Evolutionary conservation across 805 yeast species (phyloP).

Genomic region (Metschnikowia peoriensis): DNA sequence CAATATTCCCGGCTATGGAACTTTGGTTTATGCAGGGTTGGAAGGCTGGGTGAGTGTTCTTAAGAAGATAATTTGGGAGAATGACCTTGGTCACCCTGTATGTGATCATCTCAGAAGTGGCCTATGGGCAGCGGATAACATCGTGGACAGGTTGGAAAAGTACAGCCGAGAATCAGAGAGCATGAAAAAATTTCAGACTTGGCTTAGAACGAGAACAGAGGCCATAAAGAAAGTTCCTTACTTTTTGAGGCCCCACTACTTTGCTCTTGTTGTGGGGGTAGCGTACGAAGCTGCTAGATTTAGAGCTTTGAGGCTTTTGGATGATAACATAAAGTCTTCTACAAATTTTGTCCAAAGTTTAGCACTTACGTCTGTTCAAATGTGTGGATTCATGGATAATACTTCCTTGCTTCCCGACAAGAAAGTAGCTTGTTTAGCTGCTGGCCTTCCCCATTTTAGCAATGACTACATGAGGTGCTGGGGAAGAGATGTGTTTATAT

Average conservation of each 20-base stretch:
- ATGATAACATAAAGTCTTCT: slow-evolving; percentile 52
- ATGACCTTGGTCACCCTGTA: slow-evolving; percentile 81
- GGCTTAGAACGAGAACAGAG: slow-evolving; percentile 67
- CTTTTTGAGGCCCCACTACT: slow-evolving; percentile 81
- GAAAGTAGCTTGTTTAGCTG: slow-evolving; percentile 77
- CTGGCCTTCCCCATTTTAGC: slow-evolving; percentile 94
- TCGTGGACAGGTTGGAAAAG: slow-evolving; percentile 58
- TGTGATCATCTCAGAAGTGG: slow-evolving; percentile 81
- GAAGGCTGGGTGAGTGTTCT: slow-evolving; percentile 87
- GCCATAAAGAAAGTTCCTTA: slow-evolving; percentile 68
- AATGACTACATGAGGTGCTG: slow-evolving; percentile 93
- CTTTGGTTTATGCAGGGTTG: slow-evolving; percentile 80
- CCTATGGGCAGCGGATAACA: slow-evolving; percentile 83
- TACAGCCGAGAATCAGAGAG: slow-evolving; percentile 47
- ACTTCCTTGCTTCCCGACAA: slow-evolving; percentile 72
- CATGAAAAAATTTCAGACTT: slow-evolving; percentile 55
- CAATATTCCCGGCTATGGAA: slow-evolving; percentile 69
- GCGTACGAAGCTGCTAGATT: slow-evolving; percentile 80
- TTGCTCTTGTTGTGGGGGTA: slow-evolving; percentile 76
- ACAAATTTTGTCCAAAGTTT: slow-evolving; percentile 77
- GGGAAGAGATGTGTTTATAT: slow-evolving; percentile 95
- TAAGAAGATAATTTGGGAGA: slow-evolving; percentile 57
- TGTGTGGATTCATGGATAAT: slow-evolving; percentile 70
- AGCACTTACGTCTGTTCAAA: slow-evolving; percentile 80
- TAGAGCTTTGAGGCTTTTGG: slow-evolving; percentile 58